Evolutionary conservation across 345 rosid species (phyloP).

Genomic region (Citrus glauca): DNA sequence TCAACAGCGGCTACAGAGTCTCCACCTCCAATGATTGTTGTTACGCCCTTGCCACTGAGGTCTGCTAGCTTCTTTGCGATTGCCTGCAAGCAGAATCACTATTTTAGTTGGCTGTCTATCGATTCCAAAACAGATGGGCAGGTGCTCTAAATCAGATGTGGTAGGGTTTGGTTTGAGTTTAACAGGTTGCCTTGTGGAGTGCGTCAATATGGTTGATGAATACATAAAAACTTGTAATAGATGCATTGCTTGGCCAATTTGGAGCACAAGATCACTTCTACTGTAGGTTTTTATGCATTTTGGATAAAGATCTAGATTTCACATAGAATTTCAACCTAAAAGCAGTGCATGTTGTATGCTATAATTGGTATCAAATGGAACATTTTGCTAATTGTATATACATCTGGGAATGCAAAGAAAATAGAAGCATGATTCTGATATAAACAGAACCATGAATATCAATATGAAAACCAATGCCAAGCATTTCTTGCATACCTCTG

Average conservation of each 20-base stretch:
- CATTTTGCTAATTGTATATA: not conserved
- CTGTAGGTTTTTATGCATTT: not conserved
- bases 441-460: not conserved
- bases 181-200: not conserved
- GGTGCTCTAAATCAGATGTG: not conserved
- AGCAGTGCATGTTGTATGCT: not conserved
- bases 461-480: not conserved
- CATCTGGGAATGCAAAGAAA: not conserved
- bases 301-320: not conserved
- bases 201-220: not conserved
- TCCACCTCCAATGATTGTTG: conserved; percentile 87
- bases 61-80: conserved; percentile 92
- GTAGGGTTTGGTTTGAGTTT: not conserved
- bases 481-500: conserved; percentile 45
- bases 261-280: not conserved
- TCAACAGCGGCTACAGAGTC: conserved; percentile 87
- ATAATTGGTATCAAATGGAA: not conserved
- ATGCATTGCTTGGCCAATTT: not conserved
- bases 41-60: conserved; percentile 71
- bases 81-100: conserved; percentile 40
- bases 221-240: not conserved
- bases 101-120: not conserved
- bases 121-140: not conserved
- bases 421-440: not conserved
- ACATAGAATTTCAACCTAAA: not conserved